Evolutionary conservation across 2,329 filamentous ascomycete genomes (phyloP), one percentile per base, ranked within the genome.

Genomic region (Sporothrix humicola): DNA sequence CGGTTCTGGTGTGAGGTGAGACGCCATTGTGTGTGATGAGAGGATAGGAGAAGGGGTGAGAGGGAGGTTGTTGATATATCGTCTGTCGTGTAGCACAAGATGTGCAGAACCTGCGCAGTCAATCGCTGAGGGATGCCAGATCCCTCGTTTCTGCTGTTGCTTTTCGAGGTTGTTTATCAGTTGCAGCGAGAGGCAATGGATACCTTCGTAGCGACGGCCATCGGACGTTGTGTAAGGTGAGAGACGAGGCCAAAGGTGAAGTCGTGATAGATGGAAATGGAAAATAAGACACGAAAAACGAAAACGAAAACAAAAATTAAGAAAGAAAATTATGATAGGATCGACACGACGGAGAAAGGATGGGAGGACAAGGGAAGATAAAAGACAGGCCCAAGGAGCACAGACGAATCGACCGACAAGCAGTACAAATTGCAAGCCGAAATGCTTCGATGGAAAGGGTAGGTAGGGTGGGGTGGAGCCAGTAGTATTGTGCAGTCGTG

Each of bases 1-100:
- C 37, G 85, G 73, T n/a, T 48, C 71, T 31, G 37, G 50, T n/a
- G 17, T 50, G 6, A 71, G 56, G 23, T 56, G 50, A 17, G 58
- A 50, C 15, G 73, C 72, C 69, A 72, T 72, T 13, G 68, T 58
- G 56, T 44, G 65, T 48, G 50, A 13, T 8, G 54, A 17, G 23
- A 17, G 17, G 1, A n/a, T 15, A 2, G n/a, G 20, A 44, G 23
- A 2, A 6, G 42, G 23, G 42, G 10, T 42, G 23, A 17, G 8
- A 54, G 46, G 17, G 23, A 3, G 52, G 31, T 15, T 17, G 56
- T 37, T 15, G 31, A 20, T 37, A 17, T 20, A 37, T 37, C 31
- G 23, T 52, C 37, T 46, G 23, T 17, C 46, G n/a, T 37, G 65
- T 69, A 20, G 65, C 46, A 31, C 23, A 54, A 54, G 26, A 20